Evolutionary conservation across 1,284 basidiomycete species (phyloP).

Genomic region (Vanrija humicola): DNA sequence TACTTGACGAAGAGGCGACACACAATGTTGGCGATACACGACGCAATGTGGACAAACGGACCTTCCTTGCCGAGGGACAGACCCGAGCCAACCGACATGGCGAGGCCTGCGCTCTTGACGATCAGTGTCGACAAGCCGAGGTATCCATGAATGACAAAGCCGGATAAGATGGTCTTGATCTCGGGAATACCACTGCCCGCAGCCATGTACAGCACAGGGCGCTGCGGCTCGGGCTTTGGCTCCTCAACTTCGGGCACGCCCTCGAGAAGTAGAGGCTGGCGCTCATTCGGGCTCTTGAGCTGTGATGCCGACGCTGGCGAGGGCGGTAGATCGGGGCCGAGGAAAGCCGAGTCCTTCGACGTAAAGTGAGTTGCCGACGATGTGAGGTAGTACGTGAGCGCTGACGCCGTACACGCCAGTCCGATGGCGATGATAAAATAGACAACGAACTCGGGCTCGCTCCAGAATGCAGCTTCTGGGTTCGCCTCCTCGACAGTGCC

Average conservation of each 20-base stretch:
- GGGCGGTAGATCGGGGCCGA: constrained; percentile 49
- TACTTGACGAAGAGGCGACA: constrained; percentile 83
- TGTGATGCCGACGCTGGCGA: constrained; percentile 9
- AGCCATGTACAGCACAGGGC: constrained; percentile 81
- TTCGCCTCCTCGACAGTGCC: constrained; percentile 3
- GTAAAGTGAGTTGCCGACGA: constrained; percentile 82
- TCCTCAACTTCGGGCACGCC: constrained; percentile 13
- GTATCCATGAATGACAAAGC: constrained; percentile 96
- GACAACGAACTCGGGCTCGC: constrained; percentile 58
- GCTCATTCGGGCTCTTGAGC: constrained; percentile 19
- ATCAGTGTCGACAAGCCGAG: constrained; percentile 84
- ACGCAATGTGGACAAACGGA: constrained; percentile 93
- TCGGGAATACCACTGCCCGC: constrained; percentile 95
- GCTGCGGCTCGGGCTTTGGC: constrained; percentile 30
- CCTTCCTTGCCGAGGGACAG: constrained; percentile 90
- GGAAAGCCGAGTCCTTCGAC: constrained; percentile 75
- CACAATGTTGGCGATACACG: constrained; percentile 90
- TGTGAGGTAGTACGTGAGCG: constrained; percentile 81
- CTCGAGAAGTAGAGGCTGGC: constrained; percentile 24
- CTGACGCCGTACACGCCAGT: constrained; percentile 66
- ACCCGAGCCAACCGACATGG: constrained; percentile 86
- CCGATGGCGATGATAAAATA: constrained; percentile 74
- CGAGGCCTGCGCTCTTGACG: constrained; percentile 85
- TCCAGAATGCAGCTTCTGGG: constrained; percentile 24
- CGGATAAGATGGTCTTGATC: constrained; percentile 93